A percentile compares a stretch with the other conserved stretches of the same genome.
Conservation (phyloP, 176 grass and related monocot species). For the Canna indica region DNA sequence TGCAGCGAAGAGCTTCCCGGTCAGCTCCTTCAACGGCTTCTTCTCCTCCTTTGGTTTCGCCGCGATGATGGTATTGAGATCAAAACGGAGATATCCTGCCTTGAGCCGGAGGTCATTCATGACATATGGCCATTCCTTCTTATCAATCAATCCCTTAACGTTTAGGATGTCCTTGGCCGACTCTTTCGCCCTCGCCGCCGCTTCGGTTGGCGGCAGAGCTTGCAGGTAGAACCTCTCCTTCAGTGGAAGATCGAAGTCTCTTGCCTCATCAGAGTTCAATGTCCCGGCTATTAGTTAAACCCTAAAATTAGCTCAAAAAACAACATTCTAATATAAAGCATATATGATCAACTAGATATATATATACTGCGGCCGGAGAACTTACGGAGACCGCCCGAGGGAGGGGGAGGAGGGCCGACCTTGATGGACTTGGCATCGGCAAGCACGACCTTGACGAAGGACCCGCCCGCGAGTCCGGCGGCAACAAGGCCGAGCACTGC, state of each 20-base stretch:
- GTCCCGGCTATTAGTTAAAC: slow-evolving; percentile 55
- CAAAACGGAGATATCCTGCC: slow-evolving; percentile 64
- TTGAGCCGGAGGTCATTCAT: slow-evolving; percentile 79
- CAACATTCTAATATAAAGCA: too few relatives aligned
- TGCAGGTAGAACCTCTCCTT: slow-evolving; percentile 71
- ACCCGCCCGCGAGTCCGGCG: slow-evolving; percentile 37
- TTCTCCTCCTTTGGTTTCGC: slow-evolving; percentile 92
- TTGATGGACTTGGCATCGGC: slow-evolving; percentile 31
- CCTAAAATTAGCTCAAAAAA: neutral
- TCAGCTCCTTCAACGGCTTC: slow-evolving; percentile 63
- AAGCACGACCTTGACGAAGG: slow-evolving; percentile 41
- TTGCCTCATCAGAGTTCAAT: slow-evolving; percentile 54
- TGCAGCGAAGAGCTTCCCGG: slow-evolving; percentile 60
- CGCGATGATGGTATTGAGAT: slow-evolving; percentile 79
- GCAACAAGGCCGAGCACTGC: slow-evolving; percentile 66
- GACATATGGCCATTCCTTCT: slow-evolving; percentile 92
- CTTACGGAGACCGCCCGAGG: slow-evolving; percentile 82
- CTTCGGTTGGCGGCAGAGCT: slow-evolving; percentile 40
- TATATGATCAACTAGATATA: too few relatives aligned
- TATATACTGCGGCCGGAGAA: neutral
- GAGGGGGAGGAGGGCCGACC: slow-evolving; percentile 25
- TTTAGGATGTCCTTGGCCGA: slow-evolving; percentile 85
- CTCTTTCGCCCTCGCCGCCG: slow-evolving; percentile 55
- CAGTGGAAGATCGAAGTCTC: slow-evolving; percentile 52
- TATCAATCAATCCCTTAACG: slow-evolving; percentile 72